These are phyloP conservation scores for Akanthomyces lecanii DNA, from an alignment of 2,329 filamentous ascomycete genomes.

Conservation along the genomic window DNA sequence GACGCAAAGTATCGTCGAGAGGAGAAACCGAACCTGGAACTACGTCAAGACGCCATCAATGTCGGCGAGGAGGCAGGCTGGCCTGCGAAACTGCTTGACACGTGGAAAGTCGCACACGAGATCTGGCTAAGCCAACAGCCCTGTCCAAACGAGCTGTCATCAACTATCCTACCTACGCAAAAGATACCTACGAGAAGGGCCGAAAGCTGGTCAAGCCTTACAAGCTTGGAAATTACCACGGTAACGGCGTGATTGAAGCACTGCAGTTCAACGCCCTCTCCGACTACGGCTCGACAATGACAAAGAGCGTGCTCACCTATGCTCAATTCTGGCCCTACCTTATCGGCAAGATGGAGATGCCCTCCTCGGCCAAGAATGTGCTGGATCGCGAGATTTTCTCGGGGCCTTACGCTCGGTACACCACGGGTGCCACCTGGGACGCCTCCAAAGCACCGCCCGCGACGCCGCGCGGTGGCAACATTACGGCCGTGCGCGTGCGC, in stretches of 20 bases:
- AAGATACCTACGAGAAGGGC: not conserved
- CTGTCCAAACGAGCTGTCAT: not conserved
- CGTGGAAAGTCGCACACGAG: not conserved
- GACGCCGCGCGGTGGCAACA: not conserved
- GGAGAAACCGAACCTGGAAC: not conserved
- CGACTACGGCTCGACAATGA: not conserved
- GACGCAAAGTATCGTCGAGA: not conserved
- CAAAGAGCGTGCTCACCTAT: not conserved
- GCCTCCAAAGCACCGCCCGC: too few relatives aligned
- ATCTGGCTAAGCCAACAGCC: not conserved
- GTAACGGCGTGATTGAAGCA: not conserved
- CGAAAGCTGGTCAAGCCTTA: not conserved
- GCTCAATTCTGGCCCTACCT: slow-evolving; percentile 6
- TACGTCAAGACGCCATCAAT: not conserved
- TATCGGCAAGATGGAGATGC: not conserved
- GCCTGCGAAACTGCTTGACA: not conserved
- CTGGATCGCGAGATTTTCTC: slow-evolving; percentile 11
- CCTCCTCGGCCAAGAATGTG: not conserved
- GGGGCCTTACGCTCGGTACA: slow-evolving; percentile 5
- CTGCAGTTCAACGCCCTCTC: not conserved
- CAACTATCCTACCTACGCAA: not conserved
- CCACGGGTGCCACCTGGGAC: not conserved
- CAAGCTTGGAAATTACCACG: not conserved
- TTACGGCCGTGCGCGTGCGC: not conserved
- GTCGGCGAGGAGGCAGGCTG: not conserved